Evolutionary conservation across 352 stramenopile genomes (phyloP).

Genomic region (Phytopythium sindhum): DNA sequence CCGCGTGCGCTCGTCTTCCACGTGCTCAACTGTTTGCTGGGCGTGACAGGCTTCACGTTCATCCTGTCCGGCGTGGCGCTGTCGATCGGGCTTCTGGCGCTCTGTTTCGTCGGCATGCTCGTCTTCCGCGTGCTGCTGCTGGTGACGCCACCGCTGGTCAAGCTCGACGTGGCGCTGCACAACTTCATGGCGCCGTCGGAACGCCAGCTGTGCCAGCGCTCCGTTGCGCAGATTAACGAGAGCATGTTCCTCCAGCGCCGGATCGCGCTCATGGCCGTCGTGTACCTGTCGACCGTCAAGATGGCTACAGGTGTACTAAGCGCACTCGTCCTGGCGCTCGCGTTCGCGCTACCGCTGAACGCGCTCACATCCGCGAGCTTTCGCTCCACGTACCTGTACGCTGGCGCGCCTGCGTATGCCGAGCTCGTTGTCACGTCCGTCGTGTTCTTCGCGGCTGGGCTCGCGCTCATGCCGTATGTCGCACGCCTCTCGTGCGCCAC

Average conservation of each 20-base stretch:
- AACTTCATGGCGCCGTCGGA: conserved; percentile 54
- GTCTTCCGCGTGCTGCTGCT: conserved; percentile 66
- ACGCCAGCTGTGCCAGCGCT: conserved; percentile 24
- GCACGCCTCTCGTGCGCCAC: conserved; percentile 41
- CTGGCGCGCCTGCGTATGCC: conserved; percentile 19
- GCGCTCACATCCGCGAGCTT: conserved; percentile 31
- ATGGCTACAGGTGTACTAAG: conserved; percentile 34
- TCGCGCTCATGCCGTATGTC: conserved; percentile 47
- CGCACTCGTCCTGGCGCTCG: conserved; percentile 29
- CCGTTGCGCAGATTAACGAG: conserved; percentile 27
- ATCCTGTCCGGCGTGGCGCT: conserved; percentile 48
- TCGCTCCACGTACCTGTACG: conserved; percentile 26
- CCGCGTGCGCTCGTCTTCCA: conserved; percentile 44
- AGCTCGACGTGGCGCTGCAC: conserved; percentile 54
- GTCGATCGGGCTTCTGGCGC: conserved; percentile 44
- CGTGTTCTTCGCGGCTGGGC: conserved; percentile 22
- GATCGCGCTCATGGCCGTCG: conserved; percentile 31
- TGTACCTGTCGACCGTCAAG: conserved; percentile 47
- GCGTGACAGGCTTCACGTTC: conserved; percentile 41
- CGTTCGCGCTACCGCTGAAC: conserved; percentile 38
- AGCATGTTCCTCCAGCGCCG: conserved; percentile 16
- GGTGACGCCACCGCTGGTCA: conserved; percentile 38
- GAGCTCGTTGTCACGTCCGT: conserved; percentile 21
- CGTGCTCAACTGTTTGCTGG: conserved; percentile 55
- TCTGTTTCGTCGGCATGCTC: conserved; percentile 65